phyloP scores from a whole-genome alignment of 2,329 filamentous ascomycete genomes.

The Thermothelomyces thermophilus region DNA sequence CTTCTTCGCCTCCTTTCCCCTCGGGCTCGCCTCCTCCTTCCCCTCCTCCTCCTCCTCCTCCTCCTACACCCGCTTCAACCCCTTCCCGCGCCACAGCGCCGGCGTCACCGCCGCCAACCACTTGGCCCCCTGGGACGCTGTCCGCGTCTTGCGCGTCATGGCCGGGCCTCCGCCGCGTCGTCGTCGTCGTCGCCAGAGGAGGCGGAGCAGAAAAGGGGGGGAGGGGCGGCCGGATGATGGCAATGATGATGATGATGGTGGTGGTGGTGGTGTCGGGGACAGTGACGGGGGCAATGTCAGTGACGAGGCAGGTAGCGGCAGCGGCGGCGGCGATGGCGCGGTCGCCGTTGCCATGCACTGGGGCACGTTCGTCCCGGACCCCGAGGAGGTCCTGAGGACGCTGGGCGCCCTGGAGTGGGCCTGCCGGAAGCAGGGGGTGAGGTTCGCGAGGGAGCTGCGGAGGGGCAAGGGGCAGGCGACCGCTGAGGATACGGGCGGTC shows the following conservation, averaged over 20 bases:
- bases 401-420: conserved; percentile 26
- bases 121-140: conserved; percentile 29
- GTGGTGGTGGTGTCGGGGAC: not conserved
- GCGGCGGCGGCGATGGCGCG: not conserved
- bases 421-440: conserved; percentile 22
- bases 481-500: too few relatives aligned
- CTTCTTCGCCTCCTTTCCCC: too few relatives aligned
- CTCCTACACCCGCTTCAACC: too few relatives aligned
- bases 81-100: conserved; percentile 21
- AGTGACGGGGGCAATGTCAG: not conserved
- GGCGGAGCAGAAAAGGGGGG: too few relatives aligned
- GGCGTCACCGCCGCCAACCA: conserved; percentile 25
- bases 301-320: not conserved
- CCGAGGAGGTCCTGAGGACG: conserved; percentile 24
- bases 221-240: too few relatives aligned
- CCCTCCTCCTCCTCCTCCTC: too few relatives aligned
- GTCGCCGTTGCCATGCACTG: conserved; percentile 27
- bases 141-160: too few relatives aligned
- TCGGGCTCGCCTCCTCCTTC: too few relatives aligned
- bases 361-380: conserved; percentile 27
- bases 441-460: conserved; percentile 18
- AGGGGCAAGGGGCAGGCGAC: not conserved
- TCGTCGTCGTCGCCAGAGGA: too few relatives aligned
- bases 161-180: too few relatives aligned
- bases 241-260: conserved; percentile 21